Evolutionary conservation across 805 yeast species (phyloP).

Genomic region (Candida hungchunana): DNA sequence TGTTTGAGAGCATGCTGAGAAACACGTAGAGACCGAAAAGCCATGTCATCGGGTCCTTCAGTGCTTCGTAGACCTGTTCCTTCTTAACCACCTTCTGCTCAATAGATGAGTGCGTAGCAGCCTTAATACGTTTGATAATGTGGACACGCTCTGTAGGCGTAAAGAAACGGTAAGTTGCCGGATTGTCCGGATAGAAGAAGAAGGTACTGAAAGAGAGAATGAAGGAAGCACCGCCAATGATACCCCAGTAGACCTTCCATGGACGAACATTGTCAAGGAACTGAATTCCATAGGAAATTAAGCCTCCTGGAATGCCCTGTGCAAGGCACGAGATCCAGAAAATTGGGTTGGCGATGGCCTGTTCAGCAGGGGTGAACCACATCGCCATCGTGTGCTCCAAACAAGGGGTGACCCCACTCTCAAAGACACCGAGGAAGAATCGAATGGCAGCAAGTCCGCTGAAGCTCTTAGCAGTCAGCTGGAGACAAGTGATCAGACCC

Average conservation of each 20-base stretch:
- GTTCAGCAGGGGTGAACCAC: conserved; percentile 37
- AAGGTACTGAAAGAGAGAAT: conserved; percentile 27
- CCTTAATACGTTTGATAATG: conserved; percentile 36
- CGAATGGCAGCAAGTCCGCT: conserved; percentile 9
- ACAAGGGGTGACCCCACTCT: conserved; percentile 30
- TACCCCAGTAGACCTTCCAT: conserved; percentile 47
- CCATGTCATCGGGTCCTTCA: conserved; percentile 42
- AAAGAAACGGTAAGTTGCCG: conserved; percentile 39
- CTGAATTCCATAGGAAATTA: conserved; percentile 15
- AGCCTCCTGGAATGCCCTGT: conserved; percentile 15
- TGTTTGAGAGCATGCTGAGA: conserved; percentile 43
- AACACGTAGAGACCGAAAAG: conserved; percentile 29
- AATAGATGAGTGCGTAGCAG: conserved; percentile 33
- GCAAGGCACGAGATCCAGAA: conserved; percentile 27
- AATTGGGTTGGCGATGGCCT: conserved; percentile 42
- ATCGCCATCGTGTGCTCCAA: conserved; percentile 38
- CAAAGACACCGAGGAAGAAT: conserved; percentile 18
- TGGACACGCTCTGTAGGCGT: conserved; percentile 38
- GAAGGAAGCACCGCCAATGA: conserved; percentile 44
- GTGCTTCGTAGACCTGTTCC: conserved; percentile 38
- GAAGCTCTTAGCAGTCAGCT: conserved; percentile 6
- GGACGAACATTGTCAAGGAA: conserved; percentile 19
- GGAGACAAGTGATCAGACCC: conserved; percentile 7
- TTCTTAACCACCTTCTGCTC: conserved; percentile 42
- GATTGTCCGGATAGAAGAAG: conserved; percentile 45